phyloP scores from a whole-genome alignment of 768 basidiomycete species.

The Leccinellum rugosiceps region DNA sequence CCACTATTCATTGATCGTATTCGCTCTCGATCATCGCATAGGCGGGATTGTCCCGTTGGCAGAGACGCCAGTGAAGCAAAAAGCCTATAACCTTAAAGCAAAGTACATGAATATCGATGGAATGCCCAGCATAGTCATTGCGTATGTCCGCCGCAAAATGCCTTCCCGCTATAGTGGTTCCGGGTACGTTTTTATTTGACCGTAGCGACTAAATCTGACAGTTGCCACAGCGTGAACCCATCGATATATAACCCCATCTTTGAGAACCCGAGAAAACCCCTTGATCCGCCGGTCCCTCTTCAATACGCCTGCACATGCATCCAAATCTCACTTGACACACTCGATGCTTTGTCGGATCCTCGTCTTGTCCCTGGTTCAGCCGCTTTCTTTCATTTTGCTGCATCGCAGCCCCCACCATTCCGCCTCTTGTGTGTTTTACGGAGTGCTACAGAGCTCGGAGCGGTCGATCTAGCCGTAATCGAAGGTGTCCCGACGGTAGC shows the following conservation, averaged over 20 bases:
- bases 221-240: slow-evolving; percentile 25
- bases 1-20: slow-evolving; percentile 52
- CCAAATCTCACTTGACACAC: slow-evolving; percentile 37
- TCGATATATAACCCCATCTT: slow-evolving; percentile 30
- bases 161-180: slow-evolving; percentile 13
- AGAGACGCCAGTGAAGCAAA: slow-evolving; percentile 44
- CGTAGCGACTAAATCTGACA: slow-evolving; percentile 1
- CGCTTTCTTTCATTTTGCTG: slow-evolving; percentile 36
- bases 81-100: slow-evolving; percentile 57
- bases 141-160: slow-evolving; percentile 43
- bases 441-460: slow-evolving; percentile 36
- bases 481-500: slow-evolving; percentile 40
- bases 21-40: slow-evolving; percentile 51
- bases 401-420: slow-evolving; percentile 39
- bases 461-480: slow-evolving; percentile 42
- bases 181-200: slow-evolving; percentile 11
- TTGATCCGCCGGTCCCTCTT: slow-evolving; percentile 44
- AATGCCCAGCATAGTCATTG: slow-evolving; percentile 52
- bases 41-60: slow-evolving; percentile 45
- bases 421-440: slow-evolving; percentile 37
- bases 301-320: slow-evolving; percentile 45
- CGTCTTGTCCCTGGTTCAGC: slow-evolving; percentile 35
- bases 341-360: slow-evolving; percentile 47
- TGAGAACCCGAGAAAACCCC: slow-evolving; percentile 33
- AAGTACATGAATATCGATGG: slow-evolving; percentile 51